Conservation (phyloP, 169 alveolate species). For the Perkinsus olseni region DNA sequence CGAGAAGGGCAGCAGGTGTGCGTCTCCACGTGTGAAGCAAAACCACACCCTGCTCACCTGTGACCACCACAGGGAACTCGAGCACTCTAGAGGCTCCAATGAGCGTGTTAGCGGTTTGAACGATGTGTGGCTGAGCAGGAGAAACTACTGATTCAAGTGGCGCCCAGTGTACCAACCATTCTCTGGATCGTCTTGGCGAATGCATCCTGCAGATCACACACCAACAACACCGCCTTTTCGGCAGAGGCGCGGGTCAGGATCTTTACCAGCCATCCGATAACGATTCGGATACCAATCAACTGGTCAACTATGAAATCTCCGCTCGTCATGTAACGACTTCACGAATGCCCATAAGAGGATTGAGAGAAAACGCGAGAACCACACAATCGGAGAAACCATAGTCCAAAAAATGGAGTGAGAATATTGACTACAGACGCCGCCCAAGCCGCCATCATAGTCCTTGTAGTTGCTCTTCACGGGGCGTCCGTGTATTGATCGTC, state of each 20-base stretch:
- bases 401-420: no score
- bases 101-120: neutral
- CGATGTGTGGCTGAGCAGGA: neutral
- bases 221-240: neutral
- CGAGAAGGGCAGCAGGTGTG: no score
- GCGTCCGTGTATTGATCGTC: neutral
- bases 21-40: no score
- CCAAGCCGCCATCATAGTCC: neutral
- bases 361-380: no score
- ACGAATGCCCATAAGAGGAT: no score
- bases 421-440: no score
- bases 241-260: neutral
- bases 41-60: neutral
- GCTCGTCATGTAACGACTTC: no score
- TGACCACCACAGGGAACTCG: neutral
- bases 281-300: no score
- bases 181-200: neutral
- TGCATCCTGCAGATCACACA: neutral
- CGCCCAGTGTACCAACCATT: neutral
- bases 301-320: neutral
- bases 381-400: no score
- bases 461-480: neutral
- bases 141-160: neutral
- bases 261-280: neutral
- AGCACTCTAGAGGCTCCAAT: neutral